A percentile compares a stretch with the other conserved stretches of the same genome.
These are phyloP conservation scores for Amphichorda felina DNA, from an alignment of 2,329 filamentous ascomycete species.

Conservation along the genomic window DNA sequence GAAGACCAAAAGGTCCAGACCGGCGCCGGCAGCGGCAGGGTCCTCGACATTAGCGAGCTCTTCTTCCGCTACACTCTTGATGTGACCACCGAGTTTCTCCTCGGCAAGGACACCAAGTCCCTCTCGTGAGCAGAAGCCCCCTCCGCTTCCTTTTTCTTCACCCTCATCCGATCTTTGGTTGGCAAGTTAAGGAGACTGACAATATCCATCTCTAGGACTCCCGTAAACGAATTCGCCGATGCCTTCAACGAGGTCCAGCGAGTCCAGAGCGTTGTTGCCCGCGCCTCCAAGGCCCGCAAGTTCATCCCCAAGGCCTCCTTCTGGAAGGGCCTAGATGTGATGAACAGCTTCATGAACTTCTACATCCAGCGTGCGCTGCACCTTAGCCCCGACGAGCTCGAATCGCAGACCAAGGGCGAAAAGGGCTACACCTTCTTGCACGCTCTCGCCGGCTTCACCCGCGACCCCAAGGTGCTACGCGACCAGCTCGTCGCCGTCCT, in stretches of 20 bases:
- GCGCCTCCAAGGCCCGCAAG: slow-evolving; percentile 49
- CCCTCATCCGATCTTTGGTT: background rate
- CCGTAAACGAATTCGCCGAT: slow-evolving; percentile 58
- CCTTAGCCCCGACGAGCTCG: slow-evolving; percentile 59
- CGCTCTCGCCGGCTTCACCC: slow-evolving; percentile 70
- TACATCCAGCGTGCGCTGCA: slow-evolving; percentile 67
- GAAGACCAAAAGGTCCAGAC: slow-evolving; percentile 52
- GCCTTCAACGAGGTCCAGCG: slow-evolving; percentile 73
- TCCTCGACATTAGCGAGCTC: slow-evolving; percentile 60
- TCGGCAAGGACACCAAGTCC: slow-evolving; percentile 62
- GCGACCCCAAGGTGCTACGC: slow-evolving; percentile 58
- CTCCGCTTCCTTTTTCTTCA: background rate
- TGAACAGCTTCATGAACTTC: slow-evolving; percentile 65
- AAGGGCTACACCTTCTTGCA: slow-evolving; percentile 75
- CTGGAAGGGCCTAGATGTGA: slow-evolving; percentile 48
- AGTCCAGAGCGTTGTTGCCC: slow-evolving; percentile 55
- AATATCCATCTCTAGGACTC: slow-evolving; percentile 27
- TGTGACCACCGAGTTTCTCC: slow-evolving; percentile 74
- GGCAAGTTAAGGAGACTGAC: background rate
- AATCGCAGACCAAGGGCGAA: slow-evolving; percentile 52
- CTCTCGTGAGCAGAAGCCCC: slow-evolving; percentile 40
- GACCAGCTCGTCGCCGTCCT: slow-evolving; percentile 78
- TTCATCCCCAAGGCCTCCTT: slow-evolving; percentile 56
- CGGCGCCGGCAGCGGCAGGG: slow-evolving; percentile 46
- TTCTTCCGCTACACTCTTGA: slow-evolving; percentile 83